Evolutionary conservation across 805 yeast species (phyloP).

Genomic region (Cyberlindnera veronae): DNA sequence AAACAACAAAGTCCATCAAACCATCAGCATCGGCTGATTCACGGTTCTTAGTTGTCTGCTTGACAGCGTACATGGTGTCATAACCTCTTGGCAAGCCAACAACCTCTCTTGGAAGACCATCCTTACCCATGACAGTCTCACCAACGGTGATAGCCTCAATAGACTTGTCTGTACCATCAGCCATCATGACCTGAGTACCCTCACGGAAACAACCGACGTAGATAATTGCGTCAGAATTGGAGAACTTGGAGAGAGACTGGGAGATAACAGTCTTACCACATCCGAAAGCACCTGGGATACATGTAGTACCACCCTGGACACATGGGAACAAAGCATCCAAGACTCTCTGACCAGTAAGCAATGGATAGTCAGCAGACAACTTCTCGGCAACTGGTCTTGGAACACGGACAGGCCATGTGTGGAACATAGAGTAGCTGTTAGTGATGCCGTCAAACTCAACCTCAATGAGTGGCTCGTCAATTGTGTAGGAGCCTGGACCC

Average conservation of each 20-base stretch:
- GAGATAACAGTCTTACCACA: constrained; percentile 99
- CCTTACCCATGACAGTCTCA: too few species aligned
- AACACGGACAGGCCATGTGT: constrained; percentile 99
- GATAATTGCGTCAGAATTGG: constrained; percentile 94
- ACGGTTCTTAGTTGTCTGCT: too few species aligned
- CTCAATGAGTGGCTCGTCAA: constrained; percentile 86
- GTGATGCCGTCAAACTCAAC: constrained; percentile 91
- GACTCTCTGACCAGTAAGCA: constrained; percentile 98
- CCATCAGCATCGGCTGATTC: too few species aligned
- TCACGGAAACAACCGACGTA: constrained; percentile 75
- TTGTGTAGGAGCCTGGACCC: constrained; percentile 83
- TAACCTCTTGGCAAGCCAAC: too few species aligned
- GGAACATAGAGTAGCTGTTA: constrained; percentile 86
- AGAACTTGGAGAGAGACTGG: constrained; percentile 93
- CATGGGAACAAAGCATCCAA: constrained; percentile 96
- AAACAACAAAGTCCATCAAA: too few species aligned
- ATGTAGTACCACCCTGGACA: constrained; percentile 99
- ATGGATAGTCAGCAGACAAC: constrained; percentile 88
- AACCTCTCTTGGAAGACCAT: too few species aligned
- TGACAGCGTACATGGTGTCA: too few species aligned
- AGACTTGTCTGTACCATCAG: constrained; percentile 35
- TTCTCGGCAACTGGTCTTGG: constrained; percentile 98
- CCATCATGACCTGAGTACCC: constrained; percentile 42
- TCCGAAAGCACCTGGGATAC: constrained; percentile 99
- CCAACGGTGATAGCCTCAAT: too few species aligned